Evolutionary conservation across 352 stramenopile species (phyloP).

Genomic region (Pythium phragmitis): DNA sequence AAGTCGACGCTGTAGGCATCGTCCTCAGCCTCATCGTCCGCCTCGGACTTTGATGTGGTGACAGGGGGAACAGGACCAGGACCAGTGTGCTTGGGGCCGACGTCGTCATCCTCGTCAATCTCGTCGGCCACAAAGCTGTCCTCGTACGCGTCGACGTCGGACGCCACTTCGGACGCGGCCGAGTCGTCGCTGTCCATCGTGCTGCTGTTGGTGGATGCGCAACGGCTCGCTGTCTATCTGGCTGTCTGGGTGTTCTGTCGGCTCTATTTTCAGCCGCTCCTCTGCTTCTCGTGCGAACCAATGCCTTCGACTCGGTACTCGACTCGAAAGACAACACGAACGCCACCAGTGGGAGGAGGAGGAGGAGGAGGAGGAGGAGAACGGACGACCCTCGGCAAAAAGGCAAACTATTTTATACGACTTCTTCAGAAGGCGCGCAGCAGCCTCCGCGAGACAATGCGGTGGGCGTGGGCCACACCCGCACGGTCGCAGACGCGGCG

Average conservation of each 20-base stretch:
- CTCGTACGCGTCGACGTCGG: conserved; percentile 42
- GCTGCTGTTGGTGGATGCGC: not conserved
- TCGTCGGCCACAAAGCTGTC: conserved; percentile 53
- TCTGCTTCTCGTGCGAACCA: not conserved
- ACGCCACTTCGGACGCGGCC: conserved; percentile 62
- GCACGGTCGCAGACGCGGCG: not conserved
- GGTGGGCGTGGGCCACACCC: too few relatives aligned
- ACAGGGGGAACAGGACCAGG: conserved; percentile 14
- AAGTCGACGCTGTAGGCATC: conserved; percentile 71
- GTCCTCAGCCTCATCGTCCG: conserved; percentile 41
- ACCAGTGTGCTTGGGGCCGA: not conserved
- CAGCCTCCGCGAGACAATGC: not conserved
- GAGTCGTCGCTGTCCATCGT: conserved; percentile 76
- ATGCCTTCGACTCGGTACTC: not conserved
- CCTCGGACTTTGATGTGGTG: conserved; percentile 7
- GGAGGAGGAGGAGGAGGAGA: not conserved
- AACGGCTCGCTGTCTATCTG: not conserved
- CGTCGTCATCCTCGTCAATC: conserved; percentile 43
- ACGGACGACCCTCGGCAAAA: conserved; percentile 20
- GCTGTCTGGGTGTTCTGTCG: not conserved
- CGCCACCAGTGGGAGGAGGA: not conserved
- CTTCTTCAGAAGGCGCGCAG: conserved; percentile 14
- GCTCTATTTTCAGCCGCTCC: not conserved
- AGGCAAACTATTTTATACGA: conserved; percentile 28
- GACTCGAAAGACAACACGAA: not conserved